Evolutionary conservation across 2,329 filamentous ascomycete genomes (phyloP).

Genomic region (Colletotrichum scovillei): DNA sequence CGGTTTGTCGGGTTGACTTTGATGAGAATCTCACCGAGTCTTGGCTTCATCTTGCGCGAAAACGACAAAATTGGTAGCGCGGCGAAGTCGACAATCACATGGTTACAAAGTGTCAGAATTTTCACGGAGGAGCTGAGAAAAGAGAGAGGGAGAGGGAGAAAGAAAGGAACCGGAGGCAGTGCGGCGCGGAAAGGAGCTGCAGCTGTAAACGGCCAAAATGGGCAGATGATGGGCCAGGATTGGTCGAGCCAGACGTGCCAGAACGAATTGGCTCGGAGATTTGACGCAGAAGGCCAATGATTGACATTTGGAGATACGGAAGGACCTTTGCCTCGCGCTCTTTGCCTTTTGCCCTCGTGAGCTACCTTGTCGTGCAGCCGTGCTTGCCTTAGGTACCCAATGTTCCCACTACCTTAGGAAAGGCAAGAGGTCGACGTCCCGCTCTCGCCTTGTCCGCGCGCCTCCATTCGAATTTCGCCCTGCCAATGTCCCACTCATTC

Average conservation of each 20-base stretch:
- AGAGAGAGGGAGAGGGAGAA: not conserved
- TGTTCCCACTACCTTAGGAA: slow-evolving; percentile 10
- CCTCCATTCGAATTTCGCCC: not conserved
- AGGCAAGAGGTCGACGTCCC: not conserved
- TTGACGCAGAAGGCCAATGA: slow-evolving; percentile 30
- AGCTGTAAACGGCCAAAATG: slow-evolving; percentile 9
- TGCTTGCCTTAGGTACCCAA: not conserved
- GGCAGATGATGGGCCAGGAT: slow-evolving; percentile 5
- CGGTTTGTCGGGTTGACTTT: not conserved
- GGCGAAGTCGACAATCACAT: not conserved
- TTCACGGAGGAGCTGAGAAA: not conserved
- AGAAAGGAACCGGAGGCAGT: not conserved
- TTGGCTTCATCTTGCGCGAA: not conserved
- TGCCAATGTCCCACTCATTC: slow-evolving; percentile 13
- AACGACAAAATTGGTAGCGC: slow-evolving; percentile 5
- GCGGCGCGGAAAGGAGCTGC: not conserved
- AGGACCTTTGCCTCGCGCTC: not conserved
- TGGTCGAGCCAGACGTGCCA: slow-evolving; percentile 9
- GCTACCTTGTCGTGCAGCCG: not conserved
- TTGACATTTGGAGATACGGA: slow-evolving; percentile 4
- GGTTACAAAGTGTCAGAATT: not conserved
- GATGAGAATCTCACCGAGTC: slow-evolving; percentile 5
- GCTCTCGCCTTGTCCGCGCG: not conserved
- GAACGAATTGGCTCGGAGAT: slow-evolving; percentile 26
- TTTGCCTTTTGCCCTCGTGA: not conserved